Conservation (phyloP, 345 rosid species). For the Reutealis trisperma region DNA sequence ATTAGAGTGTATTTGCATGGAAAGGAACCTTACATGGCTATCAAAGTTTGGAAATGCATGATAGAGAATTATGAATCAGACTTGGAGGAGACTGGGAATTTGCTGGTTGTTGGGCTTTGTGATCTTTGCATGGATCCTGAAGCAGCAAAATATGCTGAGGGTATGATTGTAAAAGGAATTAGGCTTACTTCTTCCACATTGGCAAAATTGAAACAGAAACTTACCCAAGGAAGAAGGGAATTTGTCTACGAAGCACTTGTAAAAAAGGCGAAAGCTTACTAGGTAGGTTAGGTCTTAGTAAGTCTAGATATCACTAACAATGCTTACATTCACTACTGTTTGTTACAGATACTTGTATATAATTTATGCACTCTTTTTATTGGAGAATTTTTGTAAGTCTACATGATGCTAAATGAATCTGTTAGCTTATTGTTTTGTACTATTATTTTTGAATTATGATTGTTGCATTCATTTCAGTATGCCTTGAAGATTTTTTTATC, state of each 20-base stretch:
- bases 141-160: conserved; percentile 60
- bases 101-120: conserved; percentile 47
- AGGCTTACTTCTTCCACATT: conserved; percentile 40
- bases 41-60: conserved; percentile 58
- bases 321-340: neutral
- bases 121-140: conserved; percentile 51
- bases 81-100: conserved; percentile 55
- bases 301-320: neutral
- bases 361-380: neutral
- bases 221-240: conserved; percentile 35
- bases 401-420: neutral
- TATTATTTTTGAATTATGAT: neutral
- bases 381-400: neutral
- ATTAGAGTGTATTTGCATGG: conserved; percentile 39
- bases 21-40: conserved; percentile 45
- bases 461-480: too few species aligned
- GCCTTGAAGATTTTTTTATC: neutral
- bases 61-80: conserved; percentile 39
- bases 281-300: conserved; percentile 14
- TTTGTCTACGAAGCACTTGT: conserved; percentile 45
- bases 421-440: neutral
- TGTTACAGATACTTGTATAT: neutral
- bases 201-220: conserved; percentile 49
- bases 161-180: conserved; percentile 56
- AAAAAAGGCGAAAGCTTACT: conserved; percentile 39